A percentile compares a stretch with the other conserved stretches of the same genome.
Conservation (phyloP, 2,329 filamentous ascomycete species). For the Parasarocladium wereldwijsianum region DNA sequence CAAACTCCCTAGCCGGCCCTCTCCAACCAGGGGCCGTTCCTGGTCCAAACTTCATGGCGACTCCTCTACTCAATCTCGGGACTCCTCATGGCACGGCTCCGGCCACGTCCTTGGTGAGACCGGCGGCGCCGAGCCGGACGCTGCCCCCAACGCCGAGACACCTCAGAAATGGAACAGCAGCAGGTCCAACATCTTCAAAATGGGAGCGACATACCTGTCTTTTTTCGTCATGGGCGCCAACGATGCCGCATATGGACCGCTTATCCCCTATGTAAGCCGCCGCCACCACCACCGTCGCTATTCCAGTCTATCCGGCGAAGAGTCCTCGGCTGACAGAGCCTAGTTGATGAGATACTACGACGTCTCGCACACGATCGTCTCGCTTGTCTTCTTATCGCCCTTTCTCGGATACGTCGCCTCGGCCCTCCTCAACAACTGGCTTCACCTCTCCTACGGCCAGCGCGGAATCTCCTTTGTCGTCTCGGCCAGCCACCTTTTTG, state of each 20-base stretch:
- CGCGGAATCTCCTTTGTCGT: conserved; percentile 47
- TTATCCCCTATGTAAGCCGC: conserved; percentile 34
- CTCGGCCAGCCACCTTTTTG: conserved; percentile 43
- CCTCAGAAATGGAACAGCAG: conserved; percentile 32
- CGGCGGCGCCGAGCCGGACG: not conserved
- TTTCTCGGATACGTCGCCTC: conserved; percentile 49
- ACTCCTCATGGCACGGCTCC: too few species aligned
- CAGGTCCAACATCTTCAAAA: conserved; percentile 29
- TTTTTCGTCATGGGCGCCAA: conserved; percentile 44
- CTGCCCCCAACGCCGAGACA: not conserved
- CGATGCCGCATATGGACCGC: conserved; percentile 39
- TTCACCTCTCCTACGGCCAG: conserved; percentile 20
- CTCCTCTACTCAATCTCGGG: too few species aligned
- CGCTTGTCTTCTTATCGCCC: conserved; percentile 50
- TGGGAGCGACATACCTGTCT: conserved; percentile 39
- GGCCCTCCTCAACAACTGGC: conserved; percentile 42
- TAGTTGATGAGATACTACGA: conserved; percentile 35
- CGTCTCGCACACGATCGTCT: conserved; percentile 46
- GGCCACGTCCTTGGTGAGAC: conserved; percentile 3
- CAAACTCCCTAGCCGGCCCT: too few species aligned
- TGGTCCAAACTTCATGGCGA: too few species aligned
- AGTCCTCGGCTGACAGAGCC: conserved; percentile 4
- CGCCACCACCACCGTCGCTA: conserved; percentile 15
- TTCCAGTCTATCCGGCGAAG: conserved; percentile 7
- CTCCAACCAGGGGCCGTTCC: too few species aligned